phyloP scores from a whole-genome alignment of 2,329 filamentous ascomycete species.

The Phyllosticta citrichinensis region DNA sequence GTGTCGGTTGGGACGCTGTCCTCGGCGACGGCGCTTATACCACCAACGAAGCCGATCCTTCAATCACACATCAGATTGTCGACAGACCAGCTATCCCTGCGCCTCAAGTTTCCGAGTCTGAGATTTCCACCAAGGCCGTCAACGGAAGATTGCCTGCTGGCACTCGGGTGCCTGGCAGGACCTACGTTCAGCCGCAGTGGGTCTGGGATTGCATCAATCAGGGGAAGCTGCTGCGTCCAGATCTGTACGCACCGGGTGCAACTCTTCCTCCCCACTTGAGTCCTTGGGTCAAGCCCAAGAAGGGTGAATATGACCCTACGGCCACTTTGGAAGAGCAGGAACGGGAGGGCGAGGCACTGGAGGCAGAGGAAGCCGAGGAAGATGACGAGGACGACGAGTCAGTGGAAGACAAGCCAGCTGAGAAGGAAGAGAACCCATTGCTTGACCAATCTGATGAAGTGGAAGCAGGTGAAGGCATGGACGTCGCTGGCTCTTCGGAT shows the following conservation, averaged over 20 bases:
- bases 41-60: slow-evolving; percentile 72
- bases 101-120: slow-evolving; percentile 28
- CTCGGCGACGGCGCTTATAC: slow-evolving; percentile 90
- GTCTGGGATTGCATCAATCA: slow-evolving; percentile 96
- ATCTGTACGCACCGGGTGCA: slow-evolving; percentile 82
- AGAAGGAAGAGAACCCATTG: slow-evolving; percentile 18
- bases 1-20: slow-evolving; percentile 87
- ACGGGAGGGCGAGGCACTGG: slow-evolving; percentile 72
- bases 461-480: slow-evolving; percentile 41
- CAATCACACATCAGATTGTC: slow-evolving; percentile 93
- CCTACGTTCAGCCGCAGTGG: slow-evolving; percentile 95
- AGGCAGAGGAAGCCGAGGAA: slow-evolving; percentile 48
- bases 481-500: slow-evolving; percentile 29
- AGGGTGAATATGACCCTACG: slow-evolving; percentile 86
- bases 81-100: slow-evolving; percentile 65
- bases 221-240: slow-evolving; percentile 74
- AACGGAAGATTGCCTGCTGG: slow-evolving; percentile 38
- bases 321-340: slow-evolving; percentile 79
- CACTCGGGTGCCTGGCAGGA: slow-evolving; percentile 76
- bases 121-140: slow-evolving; percentile 20
- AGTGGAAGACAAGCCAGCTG: slow-evolving; percentile 27
- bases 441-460: slow-evolving; percentile 31
- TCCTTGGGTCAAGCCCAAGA: slow-evolving; percentile 82
- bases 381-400: slow-evolving; percentile 33
- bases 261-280: slow-evolving; percentile 89